phyloP scores from a whole-genome alignment of 345 rosid genomes.

The Carallia pectinifolia region DNA sequence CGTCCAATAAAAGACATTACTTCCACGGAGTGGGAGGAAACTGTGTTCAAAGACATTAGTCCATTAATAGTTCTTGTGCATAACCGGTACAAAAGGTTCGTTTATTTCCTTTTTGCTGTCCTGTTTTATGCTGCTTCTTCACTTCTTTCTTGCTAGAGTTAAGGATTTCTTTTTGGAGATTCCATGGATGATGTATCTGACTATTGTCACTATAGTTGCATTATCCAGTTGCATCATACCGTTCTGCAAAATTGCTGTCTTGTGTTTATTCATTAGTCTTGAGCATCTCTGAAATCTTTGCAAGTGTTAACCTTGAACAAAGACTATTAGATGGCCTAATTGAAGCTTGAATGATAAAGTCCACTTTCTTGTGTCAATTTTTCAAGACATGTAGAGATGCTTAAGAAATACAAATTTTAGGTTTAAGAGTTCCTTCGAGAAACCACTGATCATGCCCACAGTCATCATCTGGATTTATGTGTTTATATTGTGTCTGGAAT shows the following conservation, averaged over 20 bases:
- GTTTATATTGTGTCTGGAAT: neutral
- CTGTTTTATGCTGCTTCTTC: neutral
- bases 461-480: neutral
- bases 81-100: constrained; percentile 80
- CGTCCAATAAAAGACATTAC: constrained; percentile 83
- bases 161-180: neutral
- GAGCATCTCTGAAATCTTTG: neutral
- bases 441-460: neutral
- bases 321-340: neutral
- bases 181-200: neutral
- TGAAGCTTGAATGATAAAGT: neutral
- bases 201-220: neutral
- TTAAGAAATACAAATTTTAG: neutral
- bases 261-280: neutral
- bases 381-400: neutral
- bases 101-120: neutral
- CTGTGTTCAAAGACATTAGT: constrained; percentile 81
- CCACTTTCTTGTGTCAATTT: neutral
- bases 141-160: neutral
- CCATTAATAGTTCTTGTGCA: constrained; percentile 84
- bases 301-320: neutral
- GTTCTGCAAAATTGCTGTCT: neutral
- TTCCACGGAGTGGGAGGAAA: constrained; percentile 81
- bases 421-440: neutral
- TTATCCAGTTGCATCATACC: neutral